Base-by-base conservation (phyloP, 768 basidiomycete species). In the Dentipellis fragilis region DNA sequence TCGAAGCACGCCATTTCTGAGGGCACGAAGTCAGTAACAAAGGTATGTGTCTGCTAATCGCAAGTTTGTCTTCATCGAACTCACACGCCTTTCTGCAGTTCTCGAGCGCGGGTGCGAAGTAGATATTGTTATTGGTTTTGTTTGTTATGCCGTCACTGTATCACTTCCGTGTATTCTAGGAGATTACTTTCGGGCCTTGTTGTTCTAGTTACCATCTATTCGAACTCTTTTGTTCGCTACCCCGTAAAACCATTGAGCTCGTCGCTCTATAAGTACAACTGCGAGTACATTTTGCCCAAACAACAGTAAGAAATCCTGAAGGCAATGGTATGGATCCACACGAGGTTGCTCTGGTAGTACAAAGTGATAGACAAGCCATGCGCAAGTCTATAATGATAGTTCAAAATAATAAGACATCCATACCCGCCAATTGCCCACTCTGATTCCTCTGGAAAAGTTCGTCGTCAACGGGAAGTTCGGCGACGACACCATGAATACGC, bases 1-100 rank as follows among this genome's bases (percentile, higher is more conserved):
- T 87, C 91, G 65, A 95, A 94, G 78, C 89, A 91, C 71, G 89
- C 87, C 60, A 89, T 92, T 69, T 95, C 90, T 52, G 92, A 95
- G 74, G 93, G 93, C 52, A 95, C 90, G 59, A 93, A 93, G 73
- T 87, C 86, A 50, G 91, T 93, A 62, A 93, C 89, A 67, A 94
- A 84, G 68, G 84, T 83, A 51, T 14, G 80, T 69, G 14, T 3
- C 2, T 6, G 14, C 16, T 16, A 10, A 2, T n/a, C 21, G 9
- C 2, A 0, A 1, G 9, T 19, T 21, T 9, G 45, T 7, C 46
- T 11, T 54, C 57, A 49, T 4, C 40, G 38, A 54, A 46, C 49
- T 64, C 7, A 59, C 7, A 59, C 8, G 10, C 14, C 29, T 12
- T 49, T 11, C 64, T 42, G 4, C 66, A 88, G 75, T 88, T 84